Evolutionary conservation across 208 protist genomes (phyloP), one percentile per base, ranked within the genome.

Genomic region (Wallacemonas collosoma): DNA sequence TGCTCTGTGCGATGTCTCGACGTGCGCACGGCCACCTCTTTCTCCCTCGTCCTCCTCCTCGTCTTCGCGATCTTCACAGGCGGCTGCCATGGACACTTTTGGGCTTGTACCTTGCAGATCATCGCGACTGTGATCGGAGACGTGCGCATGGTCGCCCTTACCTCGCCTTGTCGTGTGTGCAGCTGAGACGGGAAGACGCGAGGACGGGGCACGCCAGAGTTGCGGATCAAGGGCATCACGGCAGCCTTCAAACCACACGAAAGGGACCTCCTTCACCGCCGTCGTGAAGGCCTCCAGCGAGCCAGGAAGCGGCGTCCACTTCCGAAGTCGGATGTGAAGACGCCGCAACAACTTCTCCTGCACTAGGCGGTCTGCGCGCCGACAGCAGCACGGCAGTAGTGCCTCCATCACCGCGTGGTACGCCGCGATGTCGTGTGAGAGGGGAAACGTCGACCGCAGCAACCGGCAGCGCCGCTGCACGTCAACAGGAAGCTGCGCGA

Each of bases 361-460:
- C n/a, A 51, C 17, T 2, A 96, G 67, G 14, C 82, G 82, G 68
- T 94, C 84, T 36, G 74, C 65, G 44, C 89, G 87, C 15, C 84
- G 82, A 61, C 80, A 91, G 75, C 88, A 92, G 35, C 79, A 72
- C 2, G 69, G 62, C 14, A 79, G 83, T 44, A 85, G 60, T 64
- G 81, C 79, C 72, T 96, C 88, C 68, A 82, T 79, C 54, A 83
- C 70, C 44, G 88, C 88, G 65, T 94, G 86, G 60, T 82, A 87
- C 7, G 84, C 47, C 1, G 88, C 76, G 66, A 81, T 65, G 41
- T 45, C 60, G 60, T 65, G 60, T 17, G 60, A 65, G 36, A 14
- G n/a, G 2, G 78, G 79, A 82, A 87, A 96, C 17, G 93, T 58
- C 9, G 82, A 79, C 51, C 78, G 79, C 47, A 96, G 74, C 69